Conservation (phyloP, 129 eudicot species). For the Erigeron canadensis region DNA sequence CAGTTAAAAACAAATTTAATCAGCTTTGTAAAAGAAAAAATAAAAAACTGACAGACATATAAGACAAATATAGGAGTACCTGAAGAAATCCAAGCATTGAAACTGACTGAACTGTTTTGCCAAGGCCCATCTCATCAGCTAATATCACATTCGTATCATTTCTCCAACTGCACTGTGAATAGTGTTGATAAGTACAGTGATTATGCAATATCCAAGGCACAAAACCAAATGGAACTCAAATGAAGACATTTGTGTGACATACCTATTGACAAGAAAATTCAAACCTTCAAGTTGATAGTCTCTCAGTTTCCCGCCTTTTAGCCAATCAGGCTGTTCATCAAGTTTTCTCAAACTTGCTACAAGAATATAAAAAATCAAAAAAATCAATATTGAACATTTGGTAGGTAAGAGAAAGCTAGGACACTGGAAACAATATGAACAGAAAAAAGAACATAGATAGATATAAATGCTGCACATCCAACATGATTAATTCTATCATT, state of each 20-base stretch:
- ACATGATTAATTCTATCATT: not conserved
- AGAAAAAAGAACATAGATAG: not conserved
- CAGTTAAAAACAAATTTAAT: conserved; percentile 13
- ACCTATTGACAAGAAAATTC: conserved; percentile 98
- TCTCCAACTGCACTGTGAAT: conserved; percentile 83
- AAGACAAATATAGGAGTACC: conserved; percentile 38
- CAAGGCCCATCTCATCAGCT: conserved; percentile 99
- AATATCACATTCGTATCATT: conserved; percentile 95
- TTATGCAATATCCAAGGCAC: not conserved
- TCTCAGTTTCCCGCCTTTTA: conserved; percentile 93
- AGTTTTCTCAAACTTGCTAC: conserved; percentile 94
- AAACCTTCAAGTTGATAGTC: conserved; percentile 99
- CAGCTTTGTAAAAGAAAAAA: conserved; percentile 10
- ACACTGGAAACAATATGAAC: conserved; percentile 5
- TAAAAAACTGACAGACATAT: not conserved
- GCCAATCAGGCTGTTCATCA: conserved; percentile 99
- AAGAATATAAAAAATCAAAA: conserved; percentile 27
- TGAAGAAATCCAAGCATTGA: conserved; percentile 98
- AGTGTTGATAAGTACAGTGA: conserved; percentile 36
- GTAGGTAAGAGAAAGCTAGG: conserved; percentile 15
- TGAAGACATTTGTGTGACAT: conserved; percentile 21
- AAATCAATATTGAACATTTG: conserved; percentile 3
- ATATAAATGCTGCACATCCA: not conserved
- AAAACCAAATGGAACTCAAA: conserved; percentile 4
- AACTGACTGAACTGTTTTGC: conserved; percentile 97